These are phyloP conservation scores for Tephrocybe sp. DNA, from an alignment of 768 basidiomycete species.

Conservation along the genomic window DNA sequence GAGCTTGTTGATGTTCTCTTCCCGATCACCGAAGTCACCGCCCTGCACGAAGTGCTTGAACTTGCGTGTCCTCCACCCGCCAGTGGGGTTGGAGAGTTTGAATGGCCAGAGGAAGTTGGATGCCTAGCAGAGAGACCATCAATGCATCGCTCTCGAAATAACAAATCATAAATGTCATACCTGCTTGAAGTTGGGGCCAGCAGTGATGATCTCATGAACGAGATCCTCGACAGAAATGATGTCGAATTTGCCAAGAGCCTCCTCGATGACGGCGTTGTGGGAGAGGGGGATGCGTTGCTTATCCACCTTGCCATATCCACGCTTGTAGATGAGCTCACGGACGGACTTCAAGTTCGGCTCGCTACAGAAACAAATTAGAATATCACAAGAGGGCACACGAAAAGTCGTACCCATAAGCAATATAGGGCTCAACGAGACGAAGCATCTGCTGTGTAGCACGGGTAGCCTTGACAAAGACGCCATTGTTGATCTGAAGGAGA, in stretches of 20 bases:
- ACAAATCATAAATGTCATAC: constrained; percentile 38
- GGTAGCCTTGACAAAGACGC: constrained; percentile 97
- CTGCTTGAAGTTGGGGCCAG: constrained; percentile 99
- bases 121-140: constrained; percentile 44
- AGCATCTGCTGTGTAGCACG: constrained; percentile 98
- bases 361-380: constrained; percentile 36
- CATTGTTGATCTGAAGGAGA: constrained; percentile 99
- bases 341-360: constrained; percentile 97
- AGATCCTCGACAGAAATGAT: constrained; percentile 98
- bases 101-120: constrained; percentile 99
- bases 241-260: constrained; percentile 86
- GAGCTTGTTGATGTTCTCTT: constrained; percentile 96
- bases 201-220: constrained; percentile 93
- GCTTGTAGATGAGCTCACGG: constrained; percentile 98
- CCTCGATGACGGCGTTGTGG: constrained; percentile 93
- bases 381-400: background rate
- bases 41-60: constrained; percentile 97
- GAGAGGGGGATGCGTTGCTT: constrained; percentile 96
- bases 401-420: constrained; percentile 84
- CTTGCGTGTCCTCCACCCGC: constrained; percentile 97
- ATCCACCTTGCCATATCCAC: constrained; percentile 97
- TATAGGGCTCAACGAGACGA: constrained; percentile 94
- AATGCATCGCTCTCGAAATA: constrained; percentile 7
- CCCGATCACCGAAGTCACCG: constrained; percentile 97
- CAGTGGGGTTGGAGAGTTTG: constrained; percentile 98